Evolutionary conservation across 1,284 basidiomycete genomes (phyloP).

Genomic region (Lignosus rhinocerotis): DNA sequence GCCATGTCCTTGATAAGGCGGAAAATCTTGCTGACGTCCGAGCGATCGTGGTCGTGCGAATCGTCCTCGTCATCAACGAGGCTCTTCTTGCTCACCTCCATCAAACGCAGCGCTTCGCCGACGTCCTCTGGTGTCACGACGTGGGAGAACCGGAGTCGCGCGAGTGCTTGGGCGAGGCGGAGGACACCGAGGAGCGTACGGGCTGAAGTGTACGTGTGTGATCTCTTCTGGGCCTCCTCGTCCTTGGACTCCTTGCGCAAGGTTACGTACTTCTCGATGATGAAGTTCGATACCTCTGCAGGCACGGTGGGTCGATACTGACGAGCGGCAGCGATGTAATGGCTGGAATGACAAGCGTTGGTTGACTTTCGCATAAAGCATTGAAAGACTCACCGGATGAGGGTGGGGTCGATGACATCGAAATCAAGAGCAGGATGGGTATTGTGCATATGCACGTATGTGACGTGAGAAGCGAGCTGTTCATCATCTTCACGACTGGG

Average conservation of each 20-base stretch:
- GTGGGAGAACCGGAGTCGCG: slow-evolving; percentile 85
- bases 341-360: slow-evolving; percentile 46
- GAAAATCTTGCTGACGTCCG: slow-evolving; percentile 82
- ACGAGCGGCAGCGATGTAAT: slow-evolving; percentile 96
- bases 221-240: slow-evolving; percentile 86
- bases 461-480: slow-evolving; percentile 94
- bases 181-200: slow-evolving; percentile 94
- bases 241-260: slow-evolving; percentile 92
- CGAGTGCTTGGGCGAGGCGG: slow-evolving; percentile 92
- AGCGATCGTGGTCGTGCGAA: slow-evolving; percentile 67
- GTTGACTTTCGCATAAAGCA: neutral
- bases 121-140: slow-evolving; percentile 86
- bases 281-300: slow-evolving; percentile 85
- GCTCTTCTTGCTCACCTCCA: slow-evolving; percentile 95
- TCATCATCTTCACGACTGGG: slow-evolving; percentile 95
- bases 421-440: slow-evolving; percentile 84
- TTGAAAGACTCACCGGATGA: slow-evolving; percentile 73
- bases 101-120: slow-evolving; percentile 94
- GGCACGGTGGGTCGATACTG: slow-evolving; percentile 88
- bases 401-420: slow-evolving; percentile 80
- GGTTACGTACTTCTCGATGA: slow-evolving; percentile 95
- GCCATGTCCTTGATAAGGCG: slow-evolving; percentile 89
- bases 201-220: slow-evolving; percentile 94
- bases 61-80: slow-evolving; percentile 80
- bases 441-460: slow-evolving; percentile 97